These are phyloP conservation scores for Neurospora pannonica DNA, from an alignment of 495 filamentous ascomycete species.

Conservation along the genomic window DNA sequence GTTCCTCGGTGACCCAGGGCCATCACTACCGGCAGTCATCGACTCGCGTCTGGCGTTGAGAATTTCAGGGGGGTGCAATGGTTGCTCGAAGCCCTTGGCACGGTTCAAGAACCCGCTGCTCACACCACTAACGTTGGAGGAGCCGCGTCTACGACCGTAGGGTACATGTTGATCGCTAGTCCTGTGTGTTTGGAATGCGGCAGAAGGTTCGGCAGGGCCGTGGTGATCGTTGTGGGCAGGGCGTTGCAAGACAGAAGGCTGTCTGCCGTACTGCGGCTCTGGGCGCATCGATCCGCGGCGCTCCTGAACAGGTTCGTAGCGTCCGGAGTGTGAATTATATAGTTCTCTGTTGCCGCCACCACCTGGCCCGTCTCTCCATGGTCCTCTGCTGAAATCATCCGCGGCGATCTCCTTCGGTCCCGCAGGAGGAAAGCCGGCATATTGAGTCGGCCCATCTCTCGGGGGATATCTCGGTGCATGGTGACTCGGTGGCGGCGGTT, in stretches of 20 bases:
- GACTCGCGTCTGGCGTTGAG: conserved; percentile 35
- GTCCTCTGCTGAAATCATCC: conserved; percentile 78
- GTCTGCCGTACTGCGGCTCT: conserved; percentile 50
- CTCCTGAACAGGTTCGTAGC: conserved; percentile 83
- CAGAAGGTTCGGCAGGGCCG: conserved; percentile 79
- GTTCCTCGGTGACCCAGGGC: conserved; percentile 36
- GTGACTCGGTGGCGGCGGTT: conserved; percentile 15
- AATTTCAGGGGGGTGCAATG: conserved; percentile 34
- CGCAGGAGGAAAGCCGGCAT: conserved; percentile 29
- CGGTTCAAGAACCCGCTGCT: conserved; percentile 58
- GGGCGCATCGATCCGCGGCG: conserved; percentile 53
- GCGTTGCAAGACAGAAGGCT: conserved; percentile 75
- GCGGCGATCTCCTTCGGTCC: conserved; percentile 73
- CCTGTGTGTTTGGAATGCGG: conserved; percentile 80
- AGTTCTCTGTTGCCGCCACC: conserved; percentile 60
- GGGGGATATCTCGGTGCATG: conserved; percentile 20
- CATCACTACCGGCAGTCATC: conserved; percentile 35
- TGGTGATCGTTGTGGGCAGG: conserved; percentile 39
- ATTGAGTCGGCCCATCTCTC: conserved; percentile 14
- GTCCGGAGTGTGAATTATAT: conserved; percentile 88
- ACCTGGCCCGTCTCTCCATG: conserved; percentile 61
- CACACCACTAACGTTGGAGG: conserved; percentile 91
- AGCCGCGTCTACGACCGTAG: conserved; percentile 73
- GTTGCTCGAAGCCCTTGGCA: conserved; percentile 36
- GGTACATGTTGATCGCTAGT: conserved; percentile 57